Evolutionary conservation across 2,329 filamentous ascomycete species (phyloP).

Genomic region (Proliferodiscus dingleyae): DNA sequence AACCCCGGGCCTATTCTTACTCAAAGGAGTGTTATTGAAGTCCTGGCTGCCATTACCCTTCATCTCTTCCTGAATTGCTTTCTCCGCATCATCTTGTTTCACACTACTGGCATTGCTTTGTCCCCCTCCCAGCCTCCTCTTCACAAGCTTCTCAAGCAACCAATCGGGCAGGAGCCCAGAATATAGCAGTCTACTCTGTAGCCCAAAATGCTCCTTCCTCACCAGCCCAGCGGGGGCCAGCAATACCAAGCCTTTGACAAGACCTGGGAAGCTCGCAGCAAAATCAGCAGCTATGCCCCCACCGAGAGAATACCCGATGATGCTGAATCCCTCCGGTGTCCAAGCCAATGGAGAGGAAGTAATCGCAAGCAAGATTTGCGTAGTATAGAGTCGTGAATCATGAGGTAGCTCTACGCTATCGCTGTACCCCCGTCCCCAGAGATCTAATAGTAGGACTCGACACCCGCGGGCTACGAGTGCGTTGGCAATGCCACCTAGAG

Average conservation of each 20-base stretch:
- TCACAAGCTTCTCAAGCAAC: slow-evolving; percentile 29
- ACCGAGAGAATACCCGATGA: slow-evolving; percentile 77
- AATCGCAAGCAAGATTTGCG: slow-evolving; percentile 62
- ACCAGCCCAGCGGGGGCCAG: slow-evolving; percentile 78
- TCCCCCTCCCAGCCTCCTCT: slow-evolving; percentile 7
- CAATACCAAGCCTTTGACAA: slow-evolving; percentile 67
- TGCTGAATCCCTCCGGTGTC: slow-evolving; percentile 53
- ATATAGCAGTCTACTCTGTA: slow-evolving; percentile 47
- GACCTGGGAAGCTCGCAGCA: slow-evolving; percentile 60
- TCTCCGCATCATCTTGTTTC: slow-evolving; percentile 6
- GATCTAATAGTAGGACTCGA: slow-evolving; percentile 75
- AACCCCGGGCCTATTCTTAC: slow-evolving; percentile 12
- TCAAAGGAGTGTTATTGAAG: slow-evolving; percentile 20
- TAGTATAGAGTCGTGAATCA: slow-evolving; percentile 59
- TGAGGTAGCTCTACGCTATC: slow-evolving; percentile 59
- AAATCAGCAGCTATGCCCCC: slow-evolving; percentile 70
- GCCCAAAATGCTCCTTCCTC: slow-evolving; percentile 47
- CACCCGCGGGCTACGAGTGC: slow-evolving; percentile 61
- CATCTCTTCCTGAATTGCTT: slow-evolving; percentile 14
- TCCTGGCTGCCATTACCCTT: slow-evolving; percentile 13
- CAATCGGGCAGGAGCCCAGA: slow-evolving; percentile 49
- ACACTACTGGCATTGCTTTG: background rate
- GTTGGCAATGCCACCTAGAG: slow-evolving; percentile 61
- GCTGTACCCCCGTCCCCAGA: slow-evolving; percentile 74
- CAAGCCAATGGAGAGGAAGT: slow-evolving; percentile 57